These are phyloP conservation scores for Penicillium sp. DNA, from an alignment of 2,329 filamentous ascomycete genomes.

Conservation along the genomic window DNA sequence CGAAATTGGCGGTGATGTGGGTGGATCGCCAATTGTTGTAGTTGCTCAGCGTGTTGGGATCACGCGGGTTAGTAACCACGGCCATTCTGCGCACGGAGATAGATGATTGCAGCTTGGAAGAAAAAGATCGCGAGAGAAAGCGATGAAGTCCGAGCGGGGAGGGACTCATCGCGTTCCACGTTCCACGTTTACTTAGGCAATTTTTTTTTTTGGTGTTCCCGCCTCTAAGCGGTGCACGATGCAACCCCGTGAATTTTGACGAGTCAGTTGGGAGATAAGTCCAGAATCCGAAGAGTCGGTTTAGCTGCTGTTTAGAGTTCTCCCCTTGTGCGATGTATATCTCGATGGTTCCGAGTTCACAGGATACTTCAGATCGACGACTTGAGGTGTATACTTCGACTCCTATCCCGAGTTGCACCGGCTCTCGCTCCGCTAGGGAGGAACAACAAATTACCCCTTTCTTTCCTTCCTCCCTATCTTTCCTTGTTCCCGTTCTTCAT, in stretches of 20 bases:
- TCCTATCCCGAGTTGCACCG: neutral
- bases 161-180: neutral
- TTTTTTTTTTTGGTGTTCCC: neutral
- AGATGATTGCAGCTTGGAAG: neutral
- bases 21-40: conserved; percentile 83
- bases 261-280: neutral
- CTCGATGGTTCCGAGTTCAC: neutral
- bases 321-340: neutral
- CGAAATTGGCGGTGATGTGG: conserved; percentile 78
- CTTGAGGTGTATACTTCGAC: neutral
- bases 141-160: neutral
- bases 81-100: conserved; percentile 35
- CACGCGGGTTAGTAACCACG: conserved; percentile 55
- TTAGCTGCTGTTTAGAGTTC: neutral
- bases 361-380: neutral
- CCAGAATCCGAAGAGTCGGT: neutral
- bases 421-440: neutral
- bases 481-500: neutral
- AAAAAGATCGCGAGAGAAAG: conserved; percentile 1
- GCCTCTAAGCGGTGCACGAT: neutral
- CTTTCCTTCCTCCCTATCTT: neutral
- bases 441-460: neutral
- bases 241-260: neutral
- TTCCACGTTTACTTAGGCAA: neutral
- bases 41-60: conserved; percentile 89